These are phyloP conservation scores for Termitomyces sp. DNA, from an alignment of 768 basidiomycete genomes.

Conservation along the genomic window DNA sequence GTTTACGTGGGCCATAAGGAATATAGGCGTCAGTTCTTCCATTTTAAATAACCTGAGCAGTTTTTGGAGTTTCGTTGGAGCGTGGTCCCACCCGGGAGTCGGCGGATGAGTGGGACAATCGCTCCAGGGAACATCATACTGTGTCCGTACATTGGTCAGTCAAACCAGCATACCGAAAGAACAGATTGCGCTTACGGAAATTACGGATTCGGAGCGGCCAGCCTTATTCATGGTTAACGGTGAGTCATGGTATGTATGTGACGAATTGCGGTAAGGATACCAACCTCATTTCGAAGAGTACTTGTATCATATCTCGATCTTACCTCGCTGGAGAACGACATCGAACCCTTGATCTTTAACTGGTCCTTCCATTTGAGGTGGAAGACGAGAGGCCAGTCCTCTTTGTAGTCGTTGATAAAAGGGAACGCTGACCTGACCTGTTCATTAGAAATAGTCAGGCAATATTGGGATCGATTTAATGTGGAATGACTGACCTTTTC, in stretches of 20 bases:
- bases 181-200: neutral
- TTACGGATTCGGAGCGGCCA: neutral
- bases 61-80: neutral
- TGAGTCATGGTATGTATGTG: neutral
- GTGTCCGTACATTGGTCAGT: too few relatives aligned
- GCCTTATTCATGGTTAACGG: neutral
- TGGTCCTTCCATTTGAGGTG: constrained; percentile 1
- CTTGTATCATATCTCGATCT: neutral
- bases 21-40: neutral
- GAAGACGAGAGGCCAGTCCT: constrained; percentile 20
- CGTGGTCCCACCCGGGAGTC: neutral
- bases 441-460: neutral
- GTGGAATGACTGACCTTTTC: neutral
- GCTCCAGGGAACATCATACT: neutral
- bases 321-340: neutral
- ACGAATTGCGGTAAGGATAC: neutral
- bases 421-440: neutral
- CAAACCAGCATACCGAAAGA: neutral
- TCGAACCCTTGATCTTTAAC: neutral
- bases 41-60: neutral
- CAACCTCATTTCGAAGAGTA: neutral
- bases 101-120: neutral
- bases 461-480: neutral
- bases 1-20: neutral
- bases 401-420: constrained; percentile 9